Percentiles rank a stretch among this genome's conserved stretches.
These are phyloP conservation scores for Mortierella sp. DNA, from an alignment of 371 early-diverging fungal genomes.

Conservation along the genomic window DNA sequence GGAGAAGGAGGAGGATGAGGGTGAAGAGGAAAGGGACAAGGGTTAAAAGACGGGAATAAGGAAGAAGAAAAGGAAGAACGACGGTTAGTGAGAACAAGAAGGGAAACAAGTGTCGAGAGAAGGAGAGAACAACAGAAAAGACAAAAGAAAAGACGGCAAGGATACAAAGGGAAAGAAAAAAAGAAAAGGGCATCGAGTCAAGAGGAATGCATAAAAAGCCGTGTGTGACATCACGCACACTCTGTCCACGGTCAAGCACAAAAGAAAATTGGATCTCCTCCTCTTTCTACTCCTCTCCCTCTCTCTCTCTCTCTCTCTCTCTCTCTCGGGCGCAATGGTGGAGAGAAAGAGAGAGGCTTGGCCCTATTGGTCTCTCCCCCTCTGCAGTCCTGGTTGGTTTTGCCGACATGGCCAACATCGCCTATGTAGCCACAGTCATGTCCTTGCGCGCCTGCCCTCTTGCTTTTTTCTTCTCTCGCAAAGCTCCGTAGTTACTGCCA, in stretches of 20 bases:
- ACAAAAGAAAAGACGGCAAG: neutral
- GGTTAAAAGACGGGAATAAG: neutral
- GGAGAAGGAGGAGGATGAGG: neutral
- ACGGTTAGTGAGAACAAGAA: neutral
- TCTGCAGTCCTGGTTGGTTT: neutral
- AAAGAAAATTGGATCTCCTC: neutral
- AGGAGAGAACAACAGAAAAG: neutral
- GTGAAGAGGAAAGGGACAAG: neutral
- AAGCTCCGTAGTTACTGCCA: neutral
- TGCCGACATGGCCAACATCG: too few species aligned
- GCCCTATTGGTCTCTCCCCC: neutral
- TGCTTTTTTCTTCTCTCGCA: neutral
- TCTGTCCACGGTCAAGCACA: neutral
- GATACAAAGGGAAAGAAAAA: neutral
- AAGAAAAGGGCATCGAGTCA: neutral
- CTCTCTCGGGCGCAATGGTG: neutral
- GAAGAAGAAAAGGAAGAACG: slow-evolving; percentile 1
- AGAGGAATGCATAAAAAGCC: neutral
- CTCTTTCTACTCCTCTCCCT: neutral
- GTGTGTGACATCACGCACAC: neutral
- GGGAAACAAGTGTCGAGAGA: neutral
- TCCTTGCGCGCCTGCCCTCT: neutral
- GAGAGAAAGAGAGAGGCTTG: neutral
- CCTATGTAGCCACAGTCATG: too few species aligned
- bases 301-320: neutral